Evolutionary conservation across 495 filamentous ascomycete species (phyloP).

Genomic region (Oidiodendron maius): DNA sequence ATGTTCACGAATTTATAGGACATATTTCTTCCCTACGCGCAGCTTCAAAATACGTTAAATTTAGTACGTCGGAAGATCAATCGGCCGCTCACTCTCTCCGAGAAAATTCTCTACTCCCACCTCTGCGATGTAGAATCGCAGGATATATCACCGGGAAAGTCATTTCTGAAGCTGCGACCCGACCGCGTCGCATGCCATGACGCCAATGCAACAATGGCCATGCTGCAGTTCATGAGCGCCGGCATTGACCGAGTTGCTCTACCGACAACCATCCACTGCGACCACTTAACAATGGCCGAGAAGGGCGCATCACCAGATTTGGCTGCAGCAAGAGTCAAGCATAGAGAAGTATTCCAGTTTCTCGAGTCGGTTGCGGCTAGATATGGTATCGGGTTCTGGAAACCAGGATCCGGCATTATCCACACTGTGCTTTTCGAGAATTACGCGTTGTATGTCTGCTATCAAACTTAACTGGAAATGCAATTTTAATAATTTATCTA

Average conservation of each 20-base stretch:
- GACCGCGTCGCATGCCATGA: constrained; percentile 98
- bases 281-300: constrained; percentile 97
- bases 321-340: constrained; percentile 78
- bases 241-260: constrained; percentile 88
- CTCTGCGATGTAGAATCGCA: constrained; percentile 90
- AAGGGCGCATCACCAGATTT: constrained; percentile 88
- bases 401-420: constrained; percentile 95
- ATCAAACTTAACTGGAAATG: background rate
- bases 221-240: constrained; percentile 97
- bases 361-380: constrained; percentile 86
- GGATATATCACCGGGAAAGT: constrained; percentile 87
- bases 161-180: constrained; percentile 88
- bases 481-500: background rate
- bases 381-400: constrained; percentile 99
- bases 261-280: constrained; percentile 92
- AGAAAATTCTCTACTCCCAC: constrained; percentile 98
- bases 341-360: constrained; percentile 99
- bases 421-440: constrained; percentile 97
- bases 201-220: constrained; percentile 98
- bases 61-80: constrained; percentile 73
- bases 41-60: background rate
- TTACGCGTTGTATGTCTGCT: constrained; percentile 67
- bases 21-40: background rate
- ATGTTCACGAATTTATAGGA: background rate
- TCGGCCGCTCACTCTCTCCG: constrained; percentile 84